Conservation (phyloP, 495 filamentous ascomycete genomes). For the Patellaria atrata region DNA sequence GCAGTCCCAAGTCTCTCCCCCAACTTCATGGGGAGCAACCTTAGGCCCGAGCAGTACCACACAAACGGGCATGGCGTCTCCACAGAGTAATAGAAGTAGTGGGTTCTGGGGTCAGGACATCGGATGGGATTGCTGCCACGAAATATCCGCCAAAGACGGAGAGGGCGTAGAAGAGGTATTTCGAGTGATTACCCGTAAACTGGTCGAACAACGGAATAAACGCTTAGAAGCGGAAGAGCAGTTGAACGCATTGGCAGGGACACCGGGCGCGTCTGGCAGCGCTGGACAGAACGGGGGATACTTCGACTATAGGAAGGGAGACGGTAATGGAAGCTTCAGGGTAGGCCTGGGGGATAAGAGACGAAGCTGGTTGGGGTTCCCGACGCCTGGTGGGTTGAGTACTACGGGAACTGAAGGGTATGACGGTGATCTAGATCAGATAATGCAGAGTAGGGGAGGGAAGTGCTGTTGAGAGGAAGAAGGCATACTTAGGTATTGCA, state of each 20-base stretch:
- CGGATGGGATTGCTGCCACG: conserved; percentile 92
- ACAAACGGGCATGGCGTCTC: conserved; percentile 31
- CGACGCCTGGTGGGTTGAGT: conserved; percentile 33
- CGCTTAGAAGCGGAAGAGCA: conserved; percentile 39
- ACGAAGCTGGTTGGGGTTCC: conserved; percentile 47
- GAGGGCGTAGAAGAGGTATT: conserved; percentile 98
- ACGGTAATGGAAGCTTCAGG: conserved; percentile 40
- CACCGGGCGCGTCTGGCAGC: conserved; percentile 27
- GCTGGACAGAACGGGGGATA: conserved; percentile 24
- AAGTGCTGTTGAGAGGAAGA: conserved; percentile 40
- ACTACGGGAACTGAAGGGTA: conserved; percentile 24
- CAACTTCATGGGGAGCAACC: conserved; percentile 5
- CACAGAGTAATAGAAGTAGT: conserved; percentile 62
- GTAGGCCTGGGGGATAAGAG: conserved; percentile 42
- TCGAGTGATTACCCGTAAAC: conserved; percentile 79
- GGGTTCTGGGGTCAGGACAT: conserved; percentile 87
- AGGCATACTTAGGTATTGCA: no score
- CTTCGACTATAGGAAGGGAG: conserved; percentile 21
- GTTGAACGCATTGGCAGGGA: conserved; percentile 12
- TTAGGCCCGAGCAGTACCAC: background rate
- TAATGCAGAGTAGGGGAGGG: conserved; percentile 26
- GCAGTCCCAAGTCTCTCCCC: background rate
- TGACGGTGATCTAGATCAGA: conserved; percentile 20
- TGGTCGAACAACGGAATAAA: conserved; percentile 79
- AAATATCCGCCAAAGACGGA: conserved; percentile 86